A percentile compares a stretch with the other conserved stretches of the same genome.
These are phyloP conservation scores for Apiospora kogelbergensis DNA, from an alignment of 2,329 filamentous ascomycete species.

Conservation along the genomic window DNA sequence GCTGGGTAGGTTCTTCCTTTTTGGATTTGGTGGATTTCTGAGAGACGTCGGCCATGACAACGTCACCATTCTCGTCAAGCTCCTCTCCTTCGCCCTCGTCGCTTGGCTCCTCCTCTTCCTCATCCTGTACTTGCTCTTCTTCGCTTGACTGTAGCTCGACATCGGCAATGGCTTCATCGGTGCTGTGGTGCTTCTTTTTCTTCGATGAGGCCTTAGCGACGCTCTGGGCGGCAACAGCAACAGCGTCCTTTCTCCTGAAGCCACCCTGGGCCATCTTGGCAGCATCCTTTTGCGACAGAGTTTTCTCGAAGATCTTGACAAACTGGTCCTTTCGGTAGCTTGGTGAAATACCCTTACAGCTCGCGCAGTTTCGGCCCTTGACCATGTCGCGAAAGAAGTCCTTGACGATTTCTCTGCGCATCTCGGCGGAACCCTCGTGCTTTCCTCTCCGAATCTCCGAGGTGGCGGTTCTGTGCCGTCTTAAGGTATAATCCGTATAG, in stretches of 20 bases:
- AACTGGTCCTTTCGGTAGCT: conserved; percentile 85
- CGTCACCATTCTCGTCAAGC: conserved; percentile 54
- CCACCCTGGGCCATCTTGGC: conserved; percentile 71
- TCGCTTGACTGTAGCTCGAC: conserved; percentile 53
- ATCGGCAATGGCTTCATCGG: conserved; percentile 71
- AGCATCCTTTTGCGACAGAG: conserved; percentile 72
- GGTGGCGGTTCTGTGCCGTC: conserved; percentile 50
- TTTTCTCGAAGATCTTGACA: conserved; percentile 90
- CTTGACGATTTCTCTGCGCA: conserved; percentile 74
- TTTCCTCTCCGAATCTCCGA: conserved; percentile 62
- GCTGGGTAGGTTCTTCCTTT: conserved; percentile 50
- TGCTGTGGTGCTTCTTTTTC: conserved; percentile 42
- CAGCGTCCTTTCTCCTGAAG: conserved; percentile 69
- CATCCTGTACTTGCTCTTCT: conserved; percentile 36
- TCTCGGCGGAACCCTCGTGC: conserved; percentile 79
- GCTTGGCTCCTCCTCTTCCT: conserved; percentile 41
- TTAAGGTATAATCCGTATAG: conserved; percentile 74
- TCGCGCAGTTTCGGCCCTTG: conserved; percentile 67
- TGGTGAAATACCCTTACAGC: conserved; percentile 71
- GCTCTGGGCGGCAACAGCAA: conserved; percentile 51
- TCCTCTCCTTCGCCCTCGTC: conserved; percentile 46
- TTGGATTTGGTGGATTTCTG: conserved; percentile 27
- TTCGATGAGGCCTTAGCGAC: conserved; percentile 34
- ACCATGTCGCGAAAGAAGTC: conserved; percentile 77
- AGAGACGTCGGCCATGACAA: conserved; percentile 56